These are phyloP conservation scores for Diplocarpon rosae DNA, from an alignment of 2,329 filamentous ascomycete genomes.

Conservation along the genomic window DNA sequence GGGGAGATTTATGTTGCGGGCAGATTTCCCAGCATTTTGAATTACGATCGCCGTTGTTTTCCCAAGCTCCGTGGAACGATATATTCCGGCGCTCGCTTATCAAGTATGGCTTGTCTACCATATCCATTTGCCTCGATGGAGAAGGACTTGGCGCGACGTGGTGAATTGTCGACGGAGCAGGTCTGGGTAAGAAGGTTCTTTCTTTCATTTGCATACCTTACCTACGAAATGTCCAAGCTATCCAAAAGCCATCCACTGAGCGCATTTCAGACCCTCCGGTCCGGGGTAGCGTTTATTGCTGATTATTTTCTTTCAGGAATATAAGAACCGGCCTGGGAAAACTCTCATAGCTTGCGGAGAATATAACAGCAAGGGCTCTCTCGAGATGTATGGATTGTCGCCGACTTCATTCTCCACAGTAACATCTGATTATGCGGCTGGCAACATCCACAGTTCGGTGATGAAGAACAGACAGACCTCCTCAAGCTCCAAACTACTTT, in stretches of 20 bases:
- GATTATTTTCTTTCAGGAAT: constrained; percentile 22
- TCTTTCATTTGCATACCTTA: no score
- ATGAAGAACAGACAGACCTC: constrained; percentile 78
- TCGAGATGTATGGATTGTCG: constrained; percentile 71
- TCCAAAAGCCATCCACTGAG: no score
- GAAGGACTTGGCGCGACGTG: constrained; percentile 44
- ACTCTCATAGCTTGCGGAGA: constrained; percentile 76
- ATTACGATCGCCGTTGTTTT: constrained; percentile 82
- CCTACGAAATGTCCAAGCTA: no score
- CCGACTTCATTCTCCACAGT: constrained; percentile 23
- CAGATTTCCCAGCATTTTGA: constrained; percentile 76
- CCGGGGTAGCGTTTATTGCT: not conserved
- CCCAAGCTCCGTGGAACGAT: constrained; percentile 67
- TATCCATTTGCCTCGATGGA: constrained; percentile 54
- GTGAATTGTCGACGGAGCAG: constrained; percentile 43
- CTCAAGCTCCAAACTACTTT: constrained; percentile 68
- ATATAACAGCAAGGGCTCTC: constrained; percentile 81
- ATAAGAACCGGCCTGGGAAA: constrained; percentile 44
- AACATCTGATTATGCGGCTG: constrained; percentile 25
- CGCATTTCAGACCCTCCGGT: no score
- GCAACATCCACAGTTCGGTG: constrained; percentile 35
- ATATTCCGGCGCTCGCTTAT: constrained; percentile 72
- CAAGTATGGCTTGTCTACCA: constrained; percentile 59
- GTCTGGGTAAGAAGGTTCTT: constrained; percentile 27
- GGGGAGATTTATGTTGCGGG: constrained; percentile 82